These are phyloP conservation scores for Talaromyces thailandensis DNA, from an alignment of 495 filamentous ascomycete genomes.

Conservation along the genomic window DNA sequence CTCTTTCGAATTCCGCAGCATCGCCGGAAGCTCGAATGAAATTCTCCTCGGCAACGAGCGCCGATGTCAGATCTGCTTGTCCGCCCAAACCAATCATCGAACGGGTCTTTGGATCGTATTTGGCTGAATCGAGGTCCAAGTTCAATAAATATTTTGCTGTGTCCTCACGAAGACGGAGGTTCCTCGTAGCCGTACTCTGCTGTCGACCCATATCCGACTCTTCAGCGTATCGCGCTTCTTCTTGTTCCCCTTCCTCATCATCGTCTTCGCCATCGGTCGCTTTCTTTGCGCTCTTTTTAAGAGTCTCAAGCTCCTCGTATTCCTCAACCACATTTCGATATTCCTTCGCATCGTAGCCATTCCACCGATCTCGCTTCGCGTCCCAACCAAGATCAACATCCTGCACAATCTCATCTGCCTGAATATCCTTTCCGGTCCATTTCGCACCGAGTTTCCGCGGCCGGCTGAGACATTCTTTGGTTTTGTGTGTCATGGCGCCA, in stretches of 20 bases:
- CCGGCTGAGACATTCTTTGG: conserved; percentile 84
- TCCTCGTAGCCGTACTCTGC: conserved; percentile 81
- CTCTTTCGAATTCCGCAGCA: conserved; percentile 87
- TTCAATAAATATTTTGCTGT: conserved; percentile 97
- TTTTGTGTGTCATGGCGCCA: conserved; percentile 91
- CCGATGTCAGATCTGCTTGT: conserved; percentile 71
- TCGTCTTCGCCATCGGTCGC: conserved; percentile 29
- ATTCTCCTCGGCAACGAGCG: conserved; percentile 87
- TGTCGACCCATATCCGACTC: conserved; percentile 95
- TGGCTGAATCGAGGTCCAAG: conserved; percentile 89
- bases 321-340: conserved; percentile 80
- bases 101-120: conserved; percentile 96
- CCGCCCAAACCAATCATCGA: conserved; percentile 88
- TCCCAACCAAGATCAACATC: conserved; percentile 87
- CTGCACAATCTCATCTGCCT: conserved; percentile 83
- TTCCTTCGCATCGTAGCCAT: conserved; percentile 85
- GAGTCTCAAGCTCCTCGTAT: conserved; percentile 74
- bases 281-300: conserved; percentile 51
- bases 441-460: conserved; percentile 85
- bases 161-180: conserved; percentile 88
- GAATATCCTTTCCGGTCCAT: conserved; percentile 88
- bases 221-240: conserved; percentile 79
- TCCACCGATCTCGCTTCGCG: conserved; percentile 97
- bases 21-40: conserved; percentile 87
- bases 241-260: conserved; percentile 46